phyloP scores from a whole-genome alignment of 1,284 basidiomycete species.

The Lentinula novae-zelandiae region DNA sequence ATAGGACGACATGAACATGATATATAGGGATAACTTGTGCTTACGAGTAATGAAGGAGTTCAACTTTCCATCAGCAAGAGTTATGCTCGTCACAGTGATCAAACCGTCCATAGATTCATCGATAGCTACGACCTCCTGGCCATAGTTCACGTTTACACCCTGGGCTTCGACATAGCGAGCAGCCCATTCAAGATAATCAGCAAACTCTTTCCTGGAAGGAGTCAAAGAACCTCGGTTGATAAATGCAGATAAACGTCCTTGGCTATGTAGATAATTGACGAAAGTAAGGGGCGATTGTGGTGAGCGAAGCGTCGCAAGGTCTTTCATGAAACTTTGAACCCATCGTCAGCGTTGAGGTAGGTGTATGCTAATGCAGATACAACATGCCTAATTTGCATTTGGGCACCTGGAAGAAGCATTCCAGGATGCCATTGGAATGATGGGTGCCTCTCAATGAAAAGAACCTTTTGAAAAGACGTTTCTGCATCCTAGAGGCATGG shows the following conservation, averaged over 20 bases:
- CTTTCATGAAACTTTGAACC: conserved; percentile 49
- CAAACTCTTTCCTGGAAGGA: conserved; percentile 83
- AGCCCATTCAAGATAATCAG: conserved; percentile 57
- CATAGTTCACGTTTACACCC: conserved; percentile 43
- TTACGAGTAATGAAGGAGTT: conserved; percentile 35
- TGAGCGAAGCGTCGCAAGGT: conserved; percentile 54
- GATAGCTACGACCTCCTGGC: conserved; percentile 45
- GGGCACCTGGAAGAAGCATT: conserved; percentile 53
- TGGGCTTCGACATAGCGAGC: conserved; percentile 40
- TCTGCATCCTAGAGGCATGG: neutral
- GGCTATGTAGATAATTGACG: conserved; percentile 50
- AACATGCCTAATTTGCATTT: conserved; percentile 55
- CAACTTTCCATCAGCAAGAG: conserved; percentile 32
- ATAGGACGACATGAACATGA: conserved; percentile 13
- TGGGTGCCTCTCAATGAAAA: conserved; percentile 51
- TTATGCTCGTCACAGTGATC: conserved; percentile 35
- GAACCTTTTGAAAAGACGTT: conserved; percentile 30
- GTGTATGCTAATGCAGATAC: neutral
- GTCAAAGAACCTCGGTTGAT: conserved; percentile 88
- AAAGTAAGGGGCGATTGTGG: conserved; percentile 57
- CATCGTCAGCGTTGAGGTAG: conserved; percentile 12
- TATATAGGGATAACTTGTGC: conserved; percentile 18
- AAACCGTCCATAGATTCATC: conserved; percentile 30
- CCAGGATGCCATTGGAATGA: conserved; percentile 56
- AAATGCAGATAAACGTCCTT: conserved; percentile 49